Percentiles rank a stretch among this genome's conserved stretches.
Conservation (phyloP, 768 basidiomycete species). For the Tremella mesenterica region DNA sequence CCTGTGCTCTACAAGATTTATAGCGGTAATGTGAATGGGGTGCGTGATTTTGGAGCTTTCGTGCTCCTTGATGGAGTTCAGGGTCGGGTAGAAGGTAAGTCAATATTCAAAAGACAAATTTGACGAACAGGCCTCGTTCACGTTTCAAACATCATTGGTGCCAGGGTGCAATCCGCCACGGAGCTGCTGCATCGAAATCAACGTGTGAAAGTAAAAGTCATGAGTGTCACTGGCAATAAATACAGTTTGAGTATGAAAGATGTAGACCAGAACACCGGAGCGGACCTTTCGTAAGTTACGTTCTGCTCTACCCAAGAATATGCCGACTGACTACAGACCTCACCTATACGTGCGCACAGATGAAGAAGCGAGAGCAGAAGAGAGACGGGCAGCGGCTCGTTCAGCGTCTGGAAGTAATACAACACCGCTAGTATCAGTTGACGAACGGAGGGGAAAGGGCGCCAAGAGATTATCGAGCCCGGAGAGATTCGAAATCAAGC, state of each 20-base stretch:
- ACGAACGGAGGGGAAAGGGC: conserved; percentile 49
- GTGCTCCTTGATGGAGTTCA: conserved; percentile 76
- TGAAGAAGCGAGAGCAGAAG: conserved; percentile 76
- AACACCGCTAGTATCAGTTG: conserved; percentile 55
- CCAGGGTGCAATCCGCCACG: conserved; percentile 73
- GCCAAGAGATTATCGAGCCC: conserved; percentile 89
- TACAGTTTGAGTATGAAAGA: conserved; percentile 94
- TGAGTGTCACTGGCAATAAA: conserved; percentile 76
- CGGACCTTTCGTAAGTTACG: conserved; percentile 60
- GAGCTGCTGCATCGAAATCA: conserved; percentile 81
- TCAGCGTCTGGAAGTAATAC: conserved; percentile 73
- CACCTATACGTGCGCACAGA: conserved; percentile 90
- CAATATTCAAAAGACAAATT: neutral
- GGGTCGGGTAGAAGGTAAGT: conserved; percentile 76
- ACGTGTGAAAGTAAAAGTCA: conserved; percentile 87
- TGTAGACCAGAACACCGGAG: conserved; percentile 81
- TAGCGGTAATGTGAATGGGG: conserved; percentile 66
- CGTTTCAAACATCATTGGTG: conserved; percentile 76
- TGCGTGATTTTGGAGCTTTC: conserved; percentile 96
- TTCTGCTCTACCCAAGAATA: neutral
- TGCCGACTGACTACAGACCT: conserved; percentile 47
- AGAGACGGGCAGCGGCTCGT: conserved; percentile 56
- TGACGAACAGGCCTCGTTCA: conserved; percentile 78
- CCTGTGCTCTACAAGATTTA: conserved; percentile 94
- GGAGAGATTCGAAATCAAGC: conserved; percentile 99